A percentile compares a stretch with the other conserved stretches of the same genome.
Conservation (phyloP, 306 rosid species). For the Medicago arabica region DNA sequence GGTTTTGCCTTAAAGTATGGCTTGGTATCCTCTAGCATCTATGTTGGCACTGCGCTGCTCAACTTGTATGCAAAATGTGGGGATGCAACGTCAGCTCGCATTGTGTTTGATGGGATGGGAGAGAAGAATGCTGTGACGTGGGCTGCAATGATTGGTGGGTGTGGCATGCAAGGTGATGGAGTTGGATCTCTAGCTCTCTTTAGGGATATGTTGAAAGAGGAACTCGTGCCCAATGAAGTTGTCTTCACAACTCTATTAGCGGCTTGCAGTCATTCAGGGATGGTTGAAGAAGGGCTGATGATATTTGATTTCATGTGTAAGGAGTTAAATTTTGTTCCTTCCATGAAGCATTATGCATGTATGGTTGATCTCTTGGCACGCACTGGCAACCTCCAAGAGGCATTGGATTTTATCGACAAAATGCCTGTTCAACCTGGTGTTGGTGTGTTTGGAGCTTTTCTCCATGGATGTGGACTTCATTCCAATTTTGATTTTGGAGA, state of each 20-base stretch:
- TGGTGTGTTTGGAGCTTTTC: constrained; percentile 79
- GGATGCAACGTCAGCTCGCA: constrained; percentile 65
- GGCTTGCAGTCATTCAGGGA: constrained; percentile 84
- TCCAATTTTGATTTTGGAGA: constrained; percentile 78
- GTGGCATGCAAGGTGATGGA: constrained; percentile 77
- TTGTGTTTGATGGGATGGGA: constrained; percentile 68
- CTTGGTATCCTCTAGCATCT: constrained; percentile 49
- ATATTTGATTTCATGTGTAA: constrained; percentile 63
- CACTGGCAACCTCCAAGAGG: constrained; percentile 76
- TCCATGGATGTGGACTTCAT: constrained; percentile 86
- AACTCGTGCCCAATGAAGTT: constrained; percentile 62
- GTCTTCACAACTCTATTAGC: constrained; percentile 66
- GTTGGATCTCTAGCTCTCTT: constrained; percentile 66
- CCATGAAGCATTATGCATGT: constrained; percentile 79
- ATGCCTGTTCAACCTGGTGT: constrained; percentile 67
- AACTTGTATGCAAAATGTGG: constrained; percentile 85
- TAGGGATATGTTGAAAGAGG: constrained; percentile 64
- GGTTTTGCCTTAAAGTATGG: constrained; percentile 63
- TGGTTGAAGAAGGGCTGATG: constrained; percentile 73
- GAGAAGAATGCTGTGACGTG: constrained; percentile 70
- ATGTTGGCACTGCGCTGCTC: constrained; percentile 75
- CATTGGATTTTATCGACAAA: constrained; percentile 62
- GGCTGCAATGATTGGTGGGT: constrained; percentile 83
- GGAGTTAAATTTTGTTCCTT: constrained; percentile 62
- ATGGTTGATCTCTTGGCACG: constrained; percentile 79